phyloP scores from a whole-genome alignment of 192 early-diverging fungal genomes.

The Backusella luteola region DNA sequence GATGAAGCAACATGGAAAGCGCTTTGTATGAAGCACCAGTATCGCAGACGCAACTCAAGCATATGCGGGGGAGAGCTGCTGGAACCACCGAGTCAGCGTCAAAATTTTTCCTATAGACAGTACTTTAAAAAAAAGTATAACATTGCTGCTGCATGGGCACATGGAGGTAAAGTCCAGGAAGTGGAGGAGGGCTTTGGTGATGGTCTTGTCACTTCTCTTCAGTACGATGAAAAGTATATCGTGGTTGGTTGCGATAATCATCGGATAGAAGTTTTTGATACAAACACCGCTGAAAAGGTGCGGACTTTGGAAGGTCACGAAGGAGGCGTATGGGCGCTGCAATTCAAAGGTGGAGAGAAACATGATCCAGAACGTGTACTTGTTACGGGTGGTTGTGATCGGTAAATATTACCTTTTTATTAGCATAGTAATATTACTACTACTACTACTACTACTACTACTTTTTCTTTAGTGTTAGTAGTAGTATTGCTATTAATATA shows the following conservation, averaged over 20 bases:
- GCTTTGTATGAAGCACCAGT: conserved; percentile 40
- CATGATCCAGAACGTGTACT: conserved; percentile 63
- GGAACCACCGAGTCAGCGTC: conserved; percentile 27
- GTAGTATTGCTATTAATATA: neutral
- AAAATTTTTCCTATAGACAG: conserved; percentile 46
- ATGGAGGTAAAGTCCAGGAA: conserved; percentile 40
- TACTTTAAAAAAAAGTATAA: conserved; percentile 54
- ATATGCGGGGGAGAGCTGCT: conserved; percentile 32
- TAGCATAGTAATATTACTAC: neutral
- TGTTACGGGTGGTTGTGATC: conserved; percentile 94
- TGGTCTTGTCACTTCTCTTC: conserved; percentile 93
- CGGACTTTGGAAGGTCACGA: conserved; percentile 83
- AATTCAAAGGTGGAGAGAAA: conserved; percentile 51
- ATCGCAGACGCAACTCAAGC: conserved; percentile 32
- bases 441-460: neutral
- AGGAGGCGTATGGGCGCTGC: conserved; percentile 97
- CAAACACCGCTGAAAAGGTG: conserved; percentile 67
- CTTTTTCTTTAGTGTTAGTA: conserved; percentile 1
- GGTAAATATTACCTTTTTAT: conserved; percentile 49
- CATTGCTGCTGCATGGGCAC: conserved; percentile 52
- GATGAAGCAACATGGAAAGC: conserved; percentile 48
- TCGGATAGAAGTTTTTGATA: conserved; percentile 92
- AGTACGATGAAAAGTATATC: conserved; percentile 93
- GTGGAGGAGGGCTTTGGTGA: conserved; percentile 57
- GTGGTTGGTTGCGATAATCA: conserved; percentile 94